Base-by-base conservation (phyloP, 177 flowering plant genomes). In the Tripterygium wilfordii region DNA sequence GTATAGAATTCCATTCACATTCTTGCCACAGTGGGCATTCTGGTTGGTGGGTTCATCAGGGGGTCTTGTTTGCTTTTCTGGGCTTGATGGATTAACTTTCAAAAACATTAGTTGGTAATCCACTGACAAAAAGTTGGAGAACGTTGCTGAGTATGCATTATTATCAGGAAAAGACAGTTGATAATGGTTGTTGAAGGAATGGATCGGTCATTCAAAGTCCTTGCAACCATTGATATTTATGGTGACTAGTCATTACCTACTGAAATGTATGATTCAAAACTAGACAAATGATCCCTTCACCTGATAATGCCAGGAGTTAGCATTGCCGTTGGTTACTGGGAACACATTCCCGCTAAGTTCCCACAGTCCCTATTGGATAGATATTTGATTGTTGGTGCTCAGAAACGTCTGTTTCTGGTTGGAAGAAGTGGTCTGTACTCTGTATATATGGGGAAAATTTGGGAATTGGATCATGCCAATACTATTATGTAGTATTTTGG, bases 21-120 rank as follows among this genome's bases (percentile, higher is more conserved):
- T 85, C 61, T 60, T 91, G 57, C 98, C 96, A 0, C 75, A 56
- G 10, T 91, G 98, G 96, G 95, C 92, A 2, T 76, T 75, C 46
- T 85, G 89, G 98, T 49, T 88, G 63, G 88, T 91, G 51, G 96
- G 98, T 64, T 91, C 98, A 53, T 85, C 92, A 1, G 84, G 88
- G 2, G 96, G 95, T 12, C 86, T 90, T 40, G 89, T 85, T 53
- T 85, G 98, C 58, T 85, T 90, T 61, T 78, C 96, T 37, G 98
- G 98, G 28, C 60, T 77, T 21, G 98, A 90, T 70, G 92, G 89
- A 21, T 43, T 68, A 29, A 74, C 75, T 35, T 90, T 90, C 59
- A 90, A 68, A n/a, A 57, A 85, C 79, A 2, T 39, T 90, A 41
- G 75, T 90, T 21, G 88, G 98, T 61, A 90, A 90, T 49, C 98